Conservation (phyloP, 257 asterid genomes). For the Plantago ovata region DNA sequence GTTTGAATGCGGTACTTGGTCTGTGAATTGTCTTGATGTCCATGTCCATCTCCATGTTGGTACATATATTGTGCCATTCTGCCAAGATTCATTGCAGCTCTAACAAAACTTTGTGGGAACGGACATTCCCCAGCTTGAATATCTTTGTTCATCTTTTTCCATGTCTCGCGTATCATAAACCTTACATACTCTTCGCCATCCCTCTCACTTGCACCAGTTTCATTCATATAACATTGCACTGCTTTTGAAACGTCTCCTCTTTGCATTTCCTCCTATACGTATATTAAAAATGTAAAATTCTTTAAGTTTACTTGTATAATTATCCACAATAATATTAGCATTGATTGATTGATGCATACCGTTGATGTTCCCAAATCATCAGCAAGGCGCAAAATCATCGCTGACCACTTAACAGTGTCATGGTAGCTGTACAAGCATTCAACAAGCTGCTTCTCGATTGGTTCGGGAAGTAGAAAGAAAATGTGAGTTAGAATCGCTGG, state of each 20-base stretch:
- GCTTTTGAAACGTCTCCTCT: conserved; percentile 38
- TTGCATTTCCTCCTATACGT: conserved; percentile 33
- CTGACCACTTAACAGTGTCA: conserved; percentile 22
- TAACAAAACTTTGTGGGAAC: conserved; percentile 20
- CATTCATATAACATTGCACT: conserved; percentile 26
- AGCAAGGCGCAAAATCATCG: conserved; percentile 19
- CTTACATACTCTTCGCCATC: conserved; percentile 22
- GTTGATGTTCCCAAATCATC: conserved; percentile 35
- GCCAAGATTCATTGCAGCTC: conserved; percentile 25
- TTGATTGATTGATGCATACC: too few relatives aligned
- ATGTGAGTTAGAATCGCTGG: too few relatives aligned
- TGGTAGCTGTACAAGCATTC: conserved; percentile 19
- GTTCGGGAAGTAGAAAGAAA: too few relatives aligned
- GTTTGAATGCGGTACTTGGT: conserved; percentile 17
- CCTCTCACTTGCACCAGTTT: conserved; percentile 23
- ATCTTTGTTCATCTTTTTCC: conserved; percentile 40
- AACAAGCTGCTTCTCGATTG: conserved; percentile 18
- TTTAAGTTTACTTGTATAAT: too few relatives aligned
- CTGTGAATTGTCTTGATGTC: conserved; percentile 12
- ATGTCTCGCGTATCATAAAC: conserved; percentile 17
- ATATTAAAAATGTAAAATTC: too few relatives aligned
- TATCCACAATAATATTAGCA: too few relatives aligned
- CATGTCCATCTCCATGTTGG: conserved; percentile 47
- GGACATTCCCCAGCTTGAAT: too few relatives aligned
- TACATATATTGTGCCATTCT: conserved; percentile 40